These are phyloP conservation scores for Discostella stelligeroides DNA, from an alignment of 108 stramenopile genomes.

Conservation along the genomic window DNA sequence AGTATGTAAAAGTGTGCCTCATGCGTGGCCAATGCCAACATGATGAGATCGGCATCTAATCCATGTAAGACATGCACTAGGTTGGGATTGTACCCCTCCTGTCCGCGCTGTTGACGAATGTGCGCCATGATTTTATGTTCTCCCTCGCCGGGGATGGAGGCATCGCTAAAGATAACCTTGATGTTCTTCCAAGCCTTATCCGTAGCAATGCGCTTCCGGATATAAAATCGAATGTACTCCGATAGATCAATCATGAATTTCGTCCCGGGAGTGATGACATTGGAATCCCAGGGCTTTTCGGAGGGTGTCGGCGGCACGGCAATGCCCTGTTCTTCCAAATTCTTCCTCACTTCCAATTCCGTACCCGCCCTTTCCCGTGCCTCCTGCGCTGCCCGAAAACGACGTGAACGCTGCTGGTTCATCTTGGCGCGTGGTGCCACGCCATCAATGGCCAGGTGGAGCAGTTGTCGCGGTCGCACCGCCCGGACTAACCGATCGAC, in stretches of 20 bases:
- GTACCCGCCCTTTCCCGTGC: conserved; percentile 86
- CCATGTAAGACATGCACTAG: conserved; percentile 96
- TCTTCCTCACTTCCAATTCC: conserved; percentile 80
- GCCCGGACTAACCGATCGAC: conserved; percentile 86
- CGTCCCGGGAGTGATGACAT: conserved; percentile 99
- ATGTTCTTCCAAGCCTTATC: conserved; percentile 93
- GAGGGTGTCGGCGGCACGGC: conserved; percentile 68
- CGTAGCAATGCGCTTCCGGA: conserved; percentile 86
- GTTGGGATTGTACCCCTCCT: conserved; percentile 96
- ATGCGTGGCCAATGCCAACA: conserved; percentile 98
- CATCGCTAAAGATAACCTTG: conserved; percentile 93
- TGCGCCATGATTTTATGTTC: conserved; percentile 99
- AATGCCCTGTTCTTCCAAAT: conserved; percentile 72
- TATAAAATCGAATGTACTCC: conserved; percentile 88
- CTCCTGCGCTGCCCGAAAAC: conserved; percentile 96
- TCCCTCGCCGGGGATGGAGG: conserved; percentile 97
- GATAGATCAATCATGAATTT: conserved; percentile 93
- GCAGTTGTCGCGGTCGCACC: conserved; percentile 83
- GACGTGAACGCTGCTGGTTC: conserved; percentile 96
- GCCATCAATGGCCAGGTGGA: conserved; percentile 96
- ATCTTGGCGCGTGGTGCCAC: conserved; percentile 99
- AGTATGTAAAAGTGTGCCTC: conserved; percentile 98
- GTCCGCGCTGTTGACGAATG: conserved; percentile 89
- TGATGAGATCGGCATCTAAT: conserved; percentile 99
- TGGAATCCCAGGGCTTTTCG: conserved; percentile 92